Evolutionary conservation across 2,329 filamentous ascomycete species (phyloP).

Genomic region (Penicillium sp.): DNA sequence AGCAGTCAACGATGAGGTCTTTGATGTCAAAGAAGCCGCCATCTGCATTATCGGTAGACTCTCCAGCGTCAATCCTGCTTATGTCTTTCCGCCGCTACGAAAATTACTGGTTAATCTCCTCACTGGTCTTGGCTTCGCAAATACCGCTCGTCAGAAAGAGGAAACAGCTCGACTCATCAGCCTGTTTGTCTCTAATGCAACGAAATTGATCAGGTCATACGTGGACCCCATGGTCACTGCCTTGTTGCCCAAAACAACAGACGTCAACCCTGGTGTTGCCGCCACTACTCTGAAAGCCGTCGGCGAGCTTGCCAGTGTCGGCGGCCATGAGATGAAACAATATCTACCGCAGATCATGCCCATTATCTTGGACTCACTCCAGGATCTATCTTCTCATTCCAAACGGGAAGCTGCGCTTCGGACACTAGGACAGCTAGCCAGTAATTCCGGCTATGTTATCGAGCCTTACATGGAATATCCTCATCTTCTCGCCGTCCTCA

Average conservation of each 20-base stretch:
- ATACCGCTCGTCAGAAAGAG: conserved; percentile 89
- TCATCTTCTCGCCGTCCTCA: conserved; percentile 83
- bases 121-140: conserved; percentile 93
- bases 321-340: conserved; percentile 85
- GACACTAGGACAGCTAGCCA: conserved; percentile 86
- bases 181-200: conserved; percentile 86
- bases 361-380: conserved; percentile 86
- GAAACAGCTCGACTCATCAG: conserved; percentile 92
- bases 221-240: conserved; percentile 95
- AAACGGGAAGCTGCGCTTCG: conserved; percentile 90
- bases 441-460: conserved; percentile 96
- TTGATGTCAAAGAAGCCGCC: conserved; percentile 85
- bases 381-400: conserved; percentile 84
- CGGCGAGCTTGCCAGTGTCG: conserved; percentile 88
- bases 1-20: conserved; percentile 91
- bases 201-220: conserved; percentile 89
- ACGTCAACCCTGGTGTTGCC: conserved; percentile 80
- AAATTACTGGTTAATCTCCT: conserved; percentile 95
- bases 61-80: conserved; percentile 87
- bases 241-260: conserved; percentile 85
- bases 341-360: conserved; percentile 94
- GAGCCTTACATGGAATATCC: conserved; percentile 94
- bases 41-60: conserved; percentile 95
- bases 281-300: conserved; percentile 94
- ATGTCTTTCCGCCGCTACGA: conserved; percentile 90